Evolutionary conservation across 2,329 filamentous ascomycete species (phyloP).

Genomic region (Aspergillus neoniger): DNA sequence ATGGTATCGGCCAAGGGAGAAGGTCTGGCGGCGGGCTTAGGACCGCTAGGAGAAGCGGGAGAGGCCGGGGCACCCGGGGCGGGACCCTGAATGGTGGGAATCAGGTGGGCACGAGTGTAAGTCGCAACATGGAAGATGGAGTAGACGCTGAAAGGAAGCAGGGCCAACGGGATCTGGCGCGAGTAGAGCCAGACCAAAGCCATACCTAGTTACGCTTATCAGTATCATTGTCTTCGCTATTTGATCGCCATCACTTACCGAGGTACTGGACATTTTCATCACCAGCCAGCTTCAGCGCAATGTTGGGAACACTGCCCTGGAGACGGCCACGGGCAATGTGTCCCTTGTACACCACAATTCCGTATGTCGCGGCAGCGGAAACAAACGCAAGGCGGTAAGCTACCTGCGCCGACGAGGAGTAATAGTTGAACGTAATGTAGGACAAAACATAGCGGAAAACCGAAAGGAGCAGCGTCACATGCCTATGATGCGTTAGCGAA

Average conservation of each 20-base stretch:
- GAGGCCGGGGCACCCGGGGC: conserved; percentile 53
- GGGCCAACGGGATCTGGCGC: conserved; percentile 83
- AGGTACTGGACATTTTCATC: conserved; percentile 99
- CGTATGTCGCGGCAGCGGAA: conserved; percentile 87
- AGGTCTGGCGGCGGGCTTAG: conserved; percentile 49
- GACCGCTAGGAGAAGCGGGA: conserved; percentile 59
- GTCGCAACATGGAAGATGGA: conserved; percentile 98
- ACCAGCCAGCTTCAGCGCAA: conserved; percentile 66
- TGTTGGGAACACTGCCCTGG: conserved; percentile 64
- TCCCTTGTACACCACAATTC: conserved; percentile 98
- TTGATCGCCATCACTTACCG: conserved; percentile 58
- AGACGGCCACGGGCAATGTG: conserved; percentile 81
- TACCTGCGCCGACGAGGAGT: conserved; percentile 72
- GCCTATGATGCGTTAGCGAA: conserved; percentile 56
- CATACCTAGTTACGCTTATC: conserved; percentile 64
- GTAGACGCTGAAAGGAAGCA: conserved; percentile 94
- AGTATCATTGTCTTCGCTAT: conserved; percentile 1
- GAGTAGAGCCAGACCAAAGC: conserved; percentile 92
- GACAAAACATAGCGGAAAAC: conserved; percentile 82
- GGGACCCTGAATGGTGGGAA: conserved; percentile 79
- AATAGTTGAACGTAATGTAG: conserved; percentile 86
- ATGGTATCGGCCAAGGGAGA: conserved; percentile 76
- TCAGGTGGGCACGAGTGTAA: conserved; percentile 89
- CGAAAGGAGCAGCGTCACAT: conserved; percentile 80
- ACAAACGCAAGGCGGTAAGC: conserved; percentile 90